Percentiles rank a stretch among this genome's conserved stretches.
These are phyloP conservation scores for Tripterygium wilfordii DNA, from an alignment of 177 flowering plant genomes.

Conservation along the genomic window DNA sequence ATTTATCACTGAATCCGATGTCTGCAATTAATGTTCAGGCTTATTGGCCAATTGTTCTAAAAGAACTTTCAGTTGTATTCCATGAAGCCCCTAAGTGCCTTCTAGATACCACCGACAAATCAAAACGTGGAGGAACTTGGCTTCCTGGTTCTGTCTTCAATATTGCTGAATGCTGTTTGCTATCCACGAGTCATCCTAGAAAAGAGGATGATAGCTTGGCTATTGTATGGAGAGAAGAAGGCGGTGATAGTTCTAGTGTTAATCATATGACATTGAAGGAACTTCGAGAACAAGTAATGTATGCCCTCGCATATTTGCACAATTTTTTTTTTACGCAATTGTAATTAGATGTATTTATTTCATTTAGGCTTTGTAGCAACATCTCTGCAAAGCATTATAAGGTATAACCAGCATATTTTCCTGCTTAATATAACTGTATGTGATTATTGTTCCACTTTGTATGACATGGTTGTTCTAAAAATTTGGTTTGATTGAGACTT, in stretches of 20 bases:
- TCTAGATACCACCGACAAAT: constrained; percentile 54
- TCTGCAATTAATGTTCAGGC: constrained; percentile 32
- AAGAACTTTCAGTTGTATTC: constrained; percentile 64
- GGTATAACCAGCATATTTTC: too few relatives aligned
- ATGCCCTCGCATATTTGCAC: constrained; percentile 18
- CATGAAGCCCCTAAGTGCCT: constrained; percentile 54
- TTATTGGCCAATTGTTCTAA: constrained; percentile 69
- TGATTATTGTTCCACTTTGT: too few relatives aligned
- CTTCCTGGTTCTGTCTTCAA: constrained; percentile 75
- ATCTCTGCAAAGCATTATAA: too few relatives aligned
- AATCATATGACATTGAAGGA: constrained; percentile 56
- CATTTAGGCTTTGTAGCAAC: too few relatives aligned
- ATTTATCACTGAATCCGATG: neutral
- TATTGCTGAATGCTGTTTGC: constrained; percentile 84
- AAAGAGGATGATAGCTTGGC: constrained; percentile 60
- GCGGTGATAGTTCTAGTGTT: constrained; percentile 46
- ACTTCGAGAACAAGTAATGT: constrained; percentile 87
- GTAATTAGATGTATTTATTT: too few relatives aligned
- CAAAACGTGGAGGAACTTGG: constrained; percentile 76
- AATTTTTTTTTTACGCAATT: too few relatives aligned
- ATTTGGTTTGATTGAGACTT: too few relatives aligned
- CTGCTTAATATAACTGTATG: too few relatives aligned
- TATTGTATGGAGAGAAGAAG: constrained; percentile 88
- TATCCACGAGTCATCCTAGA: constrained; percentile 34
- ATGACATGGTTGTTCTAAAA: too few relatives aligned